phyloP scores from a whole-genome alignment of 2,329 filamentous ascomycete species.

The Fusarium multiceps region DNA sequence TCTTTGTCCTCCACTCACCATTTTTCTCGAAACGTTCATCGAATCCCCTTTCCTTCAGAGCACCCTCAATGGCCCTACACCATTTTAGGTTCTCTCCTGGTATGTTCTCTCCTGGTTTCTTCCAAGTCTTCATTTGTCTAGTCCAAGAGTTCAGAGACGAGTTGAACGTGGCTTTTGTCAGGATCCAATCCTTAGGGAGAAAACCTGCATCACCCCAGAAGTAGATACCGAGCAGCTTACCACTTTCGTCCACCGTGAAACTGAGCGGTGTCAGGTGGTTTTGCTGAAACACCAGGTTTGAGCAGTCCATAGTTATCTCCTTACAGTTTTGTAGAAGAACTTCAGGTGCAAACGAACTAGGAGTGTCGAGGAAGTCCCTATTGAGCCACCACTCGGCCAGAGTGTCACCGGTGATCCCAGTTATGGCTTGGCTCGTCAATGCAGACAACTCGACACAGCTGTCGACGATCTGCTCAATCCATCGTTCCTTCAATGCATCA shows the following conservation, averaged over 20 bases:
- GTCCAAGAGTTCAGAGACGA: too few species aligned
- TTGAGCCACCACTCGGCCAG: not conserved
- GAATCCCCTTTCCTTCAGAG: too few species aligned
- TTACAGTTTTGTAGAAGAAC: not conserved
- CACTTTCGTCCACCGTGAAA: not conserved
- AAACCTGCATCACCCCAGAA: not conserved
- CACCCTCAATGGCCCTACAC: too few species aligned
- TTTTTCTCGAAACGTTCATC: too few species aligned
- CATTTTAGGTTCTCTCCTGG: too few species aligned
- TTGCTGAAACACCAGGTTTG: not conserved
- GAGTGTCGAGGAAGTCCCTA: accelerated
- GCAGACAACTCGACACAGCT: not conserved
- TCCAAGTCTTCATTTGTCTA: too few species aligned
- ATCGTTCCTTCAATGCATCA: accelerated
- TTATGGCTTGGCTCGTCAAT: not conserved
- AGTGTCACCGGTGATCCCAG: not conserved
- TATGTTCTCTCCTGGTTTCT: too few species aligned
- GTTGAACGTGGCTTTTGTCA: not conserved
- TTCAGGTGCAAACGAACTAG: not conserved
- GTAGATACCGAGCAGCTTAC: not conserved
- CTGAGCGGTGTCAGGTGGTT: not conserved
- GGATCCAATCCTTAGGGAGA: not conserved
- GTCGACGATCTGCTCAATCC: not conserved
- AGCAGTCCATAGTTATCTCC: not conserved
- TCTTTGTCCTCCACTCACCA: too few species aligned